phyloP scores from a whole-genome alignment of 2,329 filamentous ascomycete species.

The Cercospora berteroae region DNA sequence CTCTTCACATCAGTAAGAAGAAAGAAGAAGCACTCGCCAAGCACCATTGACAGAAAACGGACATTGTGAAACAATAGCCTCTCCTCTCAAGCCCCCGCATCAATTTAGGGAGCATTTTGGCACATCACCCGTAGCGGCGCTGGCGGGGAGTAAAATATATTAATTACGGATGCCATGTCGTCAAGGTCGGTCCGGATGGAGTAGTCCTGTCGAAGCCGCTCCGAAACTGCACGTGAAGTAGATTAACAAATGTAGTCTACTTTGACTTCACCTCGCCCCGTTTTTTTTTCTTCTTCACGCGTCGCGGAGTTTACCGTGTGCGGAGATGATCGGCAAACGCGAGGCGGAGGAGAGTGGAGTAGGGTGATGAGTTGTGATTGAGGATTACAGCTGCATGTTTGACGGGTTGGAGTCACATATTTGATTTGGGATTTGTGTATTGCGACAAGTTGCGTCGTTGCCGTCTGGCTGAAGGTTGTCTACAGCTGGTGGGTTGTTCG shows the following conservation, averaged over 20 bases:
- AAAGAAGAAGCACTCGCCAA: background rate
- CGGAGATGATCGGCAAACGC: background rate
- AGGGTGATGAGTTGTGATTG: background rate
- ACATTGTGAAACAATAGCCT: background rate
- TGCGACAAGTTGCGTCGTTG: background rate
- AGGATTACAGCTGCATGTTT: background rate
- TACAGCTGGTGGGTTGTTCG: background rate
- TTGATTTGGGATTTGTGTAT: background rate
- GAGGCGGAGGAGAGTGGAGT: background rate
- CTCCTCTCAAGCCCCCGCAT: background rate
- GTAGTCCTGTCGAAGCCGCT: background rate
- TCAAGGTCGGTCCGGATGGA: background rate
- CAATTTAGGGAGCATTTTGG: background rate
- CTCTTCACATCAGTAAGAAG: no score
- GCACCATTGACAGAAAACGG: background rate
- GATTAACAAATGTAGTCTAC: slow-evolving; percentile 1
- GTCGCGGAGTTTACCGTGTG: background rate
- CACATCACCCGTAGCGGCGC: background rate
- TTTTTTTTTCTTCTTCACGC: background rate
- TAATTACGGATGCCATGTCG: background rate
- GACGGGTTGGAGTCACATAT: background rate
- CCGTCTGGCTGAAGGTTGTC: background rate
- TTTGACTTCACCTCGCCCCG: slow-evolving; percentile 6
- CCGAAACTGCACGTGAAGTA: background rate
- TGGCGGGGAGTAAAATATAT: slow-evolving; percentile 2